Percentiles rank a stretch among this genome's conserved stretches.
These are phyloP conservation scores for Rossbeevera mucosa DNA, from an alignment of 768 basidiomycete genomes.

Conservation along the genomic window DNA sequence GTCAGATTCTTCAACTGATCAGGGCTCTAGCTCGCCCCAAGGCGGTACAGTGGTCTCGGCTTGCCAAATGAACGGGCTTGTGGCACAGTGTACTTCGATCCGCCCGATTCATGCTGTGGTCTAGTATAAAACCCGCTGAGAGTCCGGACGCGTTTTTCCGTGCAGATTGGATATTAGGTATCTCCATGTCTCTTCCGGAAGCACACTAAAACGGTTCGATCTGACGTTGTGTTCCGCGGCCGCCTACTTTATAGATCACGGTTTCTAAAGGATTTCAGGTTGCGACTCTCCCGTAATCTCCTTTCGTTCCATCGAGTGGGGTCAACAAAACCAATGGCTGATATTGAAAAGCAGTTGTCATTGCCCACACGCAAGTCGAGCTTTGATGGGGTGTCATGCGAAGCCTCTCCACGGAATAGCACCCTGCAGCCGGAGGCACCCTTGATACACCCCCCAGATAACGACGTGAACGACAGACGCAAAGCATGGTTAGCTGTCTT, in stretches of 20 bases:
- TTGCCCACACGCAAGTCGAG: conserved; percentile 19
- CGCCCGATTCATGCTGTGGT: conserved; percentile 4
- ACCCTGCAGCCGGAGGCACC: conserved; percentile 20
- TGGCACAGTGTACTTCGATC: conserved; percentile 8
- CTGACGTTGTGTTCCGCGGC: conserved; percentile 14
- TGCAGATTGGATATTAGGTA: conserved; percentile 11
- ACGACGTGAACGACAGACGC: conserved; percentile 6
- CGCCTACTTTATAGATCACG: conserved; percentile 26
- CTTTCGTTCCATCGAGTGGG: conserved; percentile 3
- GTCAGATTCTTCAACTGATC: not conserved
- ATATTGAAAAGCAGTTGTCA: conserved; percentile 28
- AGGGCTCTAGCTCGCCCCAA: not conserved
- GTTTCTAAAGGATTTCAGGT: conserved; percentile 1
- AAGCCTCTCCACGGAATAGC: conserved; percentile 20
- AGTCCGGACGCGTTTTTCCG: conserved; percentile 4
- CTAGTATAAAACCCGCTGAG: conserved; percentile 13
- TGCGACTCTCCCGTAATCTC: conserved; percentile 13
- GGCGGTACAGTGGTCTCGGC: conserved; percentile 1
- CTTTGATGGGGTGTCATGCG: conserved; percentile 16
- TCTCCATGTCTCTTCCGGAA: conserved; percentile 20
- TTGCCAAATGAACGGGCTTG: conserved; percentile 1
- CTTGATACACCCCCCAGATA: conserved; percentile 9
- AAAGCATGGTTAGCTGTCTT: conserved; percentile 48
- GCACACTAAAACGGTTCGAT: conserved; percentile 19
- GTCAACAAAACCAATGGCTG: conserved; percentile 22